phyloP scores from a whole-genome alignment of 140 eudicot species.

The Ambrosia hybrid region DNA sequence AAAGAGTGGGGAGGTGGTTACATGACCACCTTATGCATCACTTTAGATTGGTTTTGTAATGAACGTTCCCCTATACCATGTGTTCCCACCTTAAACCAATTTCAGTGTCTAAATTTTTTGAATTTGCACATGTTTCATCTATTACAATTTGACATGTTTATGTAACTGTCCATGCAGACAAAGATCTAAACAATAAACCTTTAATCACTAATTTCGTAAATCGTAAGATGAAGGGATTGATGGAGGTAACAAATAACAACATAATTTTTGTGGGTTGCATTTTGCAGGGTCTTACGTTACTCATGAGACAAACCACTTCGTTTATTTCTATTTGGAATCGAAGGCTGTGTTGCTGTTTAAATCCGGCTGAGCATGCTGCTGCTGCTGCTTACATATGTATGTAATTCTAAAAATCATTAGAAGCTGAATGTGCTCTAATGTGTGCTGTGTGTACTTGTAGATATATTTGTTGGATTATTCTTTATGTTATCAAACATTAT shows the following conservation, averaged over 20 bases:
- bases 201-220: neutral
- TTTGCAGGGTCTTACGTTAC: slow-evolving; percentile 58
- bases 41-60: neutral
- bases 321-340: slow-evolving; percentile 77
- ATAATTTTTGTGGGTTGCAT: neutral
- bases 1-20: too few species aligned
- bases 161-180: neutral
- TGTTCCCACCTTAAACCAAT: neutral
- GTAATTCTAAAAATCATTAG: neutral
- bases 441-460: slow-evolving; percentile 1
- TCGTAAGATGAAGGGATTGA: neutral
- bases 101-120: too few species aligned
- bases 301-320: slow-evolving; percentile 93
- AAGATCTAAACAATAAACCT: neutral
- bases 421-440: neutral
- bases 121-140: neutral
- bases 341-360: slow-evolving; percentile 76
- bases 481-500: neutral
- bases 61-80: neutral
- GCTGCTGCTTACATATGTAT: slow-evolving; percentile 5
- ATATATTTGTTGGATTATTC: slow-evolving; percentile 4
- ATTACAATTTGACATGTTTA: neutral
- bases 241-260: neutral
- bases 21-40: neutral
- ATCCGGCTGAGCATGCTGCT: slow-evolving; percentile 50